phyloP scores from a whole-genome alignment of 441 rosid genomes.

The Populus trichocarpa region DNA sequence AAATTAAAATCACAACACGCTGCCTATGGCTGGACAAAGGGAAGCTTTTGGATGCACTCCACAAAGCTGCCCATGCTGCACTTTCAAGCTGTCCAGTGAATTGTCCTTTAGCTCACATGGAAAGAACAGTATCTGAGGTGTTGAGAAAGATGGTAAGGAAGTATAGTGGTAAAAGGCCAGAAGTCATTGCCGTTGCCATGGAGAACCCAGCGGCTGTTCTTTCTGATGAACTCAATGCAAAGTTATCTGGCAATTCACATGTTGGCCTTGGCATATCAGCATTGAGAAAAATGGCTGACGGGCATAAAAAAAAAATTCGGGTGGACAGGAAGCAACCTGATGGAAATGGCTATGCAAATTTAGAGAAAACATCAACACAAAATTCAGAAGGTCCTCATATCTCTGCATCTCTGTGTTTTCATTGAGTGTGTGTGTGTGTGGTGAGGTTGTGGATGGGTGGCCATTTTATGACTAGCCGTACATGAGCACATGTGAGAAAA shows the following conservation, averaged over 20 bases:
- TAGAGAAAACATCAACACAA: constrained; percentile 23
- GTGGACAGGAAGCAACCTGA: constrained; percentile 30
- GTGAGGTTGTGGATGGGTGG: background rate
- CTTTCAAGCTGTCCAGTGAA: constrained; percentile 87
- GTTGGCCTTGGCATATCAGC: constrained; percentile 54
- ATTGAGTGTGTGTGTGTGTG: background rate
- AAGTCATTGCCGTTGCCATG: constrained; percentile 72
- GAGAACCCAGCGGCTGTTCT: constrained; percentile 78
- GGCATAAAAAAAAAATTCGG: constrained; percentile 35
- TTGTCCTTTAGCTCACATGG: constrained; percentile 88
- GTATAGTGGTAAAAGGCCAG: constrained; percentile 94
- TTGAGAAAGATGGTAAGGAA: constrained; percentile 92
- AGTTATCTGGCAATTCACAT: constrained; percentile 60
- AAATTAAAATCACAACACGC: constrained; percentile 89
- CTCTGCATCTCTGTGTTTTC: constrained; percentile 7
- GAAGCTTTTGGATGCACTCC: constrained; percentile 83
- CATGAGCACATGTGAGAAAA: background rate
- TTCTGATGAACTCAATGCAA: constrained; percentile 64
- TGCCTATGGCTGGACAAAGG: constrained; percentile 99
- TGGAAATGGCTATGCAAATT: constrained; percentile 26
- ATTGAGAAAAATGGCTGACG: constrained; percentile 46
- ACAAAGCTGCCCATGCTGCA: constrained; percentile 91
- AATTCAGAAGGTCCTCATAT: constrained; percentile 34
- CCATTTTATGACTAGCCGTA: background rate
- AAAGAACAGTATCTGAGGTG: constrained; percentile 76